A percentile compares a stretch with the other conserved stretches of the same genome.
These are phyloP conservation scores for Prunella vulgaris DNA, from an alignment of 257 asterid species.

Conservation along the genomic window DNA sequence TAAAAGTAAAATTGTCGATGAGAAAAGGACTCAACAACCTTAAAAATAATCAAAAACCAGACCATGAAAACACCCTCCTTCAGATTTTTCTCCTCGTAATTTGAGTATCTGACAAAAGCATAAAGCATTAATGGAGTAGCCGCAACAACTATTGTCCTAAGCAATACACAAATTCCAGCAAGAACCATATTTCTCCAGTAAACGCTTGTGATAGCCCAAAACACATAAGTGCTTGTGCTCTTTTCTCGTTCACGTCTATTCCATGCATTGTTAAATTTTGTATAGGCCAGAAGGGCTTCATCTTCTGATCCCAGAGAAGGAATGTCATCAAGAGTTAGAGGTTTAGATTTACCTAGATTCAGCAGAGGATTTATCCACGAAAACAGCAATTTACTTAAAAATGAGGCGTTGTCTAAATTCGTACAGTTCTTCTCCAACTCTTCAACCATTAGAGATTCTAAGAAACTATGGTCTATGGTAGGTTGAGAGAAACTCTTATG, in stretches of 20 bases:
- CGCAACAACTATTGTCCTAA: slow-evolving; percentile 47
- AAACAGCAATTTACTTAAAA: slow-evolving; percentile 43
- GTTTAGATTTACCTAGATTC: slow-evolving; percentile 40
- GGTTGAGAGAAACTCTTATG: slow-evolving; percentile 19
- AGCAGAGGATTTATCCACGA: slow-evolving; percentile 65
- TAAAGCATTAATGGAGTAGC: slow-evolving; percentile 51
- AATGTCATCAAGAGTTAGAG: slow-evolving; percentile 48
- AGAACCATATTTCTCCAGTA: slow-evolving; percentile 46
- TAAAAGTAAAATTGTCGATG: slow-evolving; percentile 58
- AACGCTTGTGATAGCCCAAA: slow-evolving; percentile 39
- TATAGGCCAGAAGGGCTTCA: slow-evolving; percentile 44
- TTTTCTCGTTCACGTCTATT: slow-evolving; percentile 18
- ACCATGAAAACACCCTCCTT: slow-evolving; percentile 40
- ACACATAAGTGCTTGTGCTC: slow-evolving; percentile 19
- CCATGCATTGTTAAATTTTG: slow-evolving; percentile 43
- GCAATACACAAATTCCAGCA: slow-evolving; percentile 33
- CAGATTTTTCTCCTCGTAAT: slow-evolving; percentile 21
- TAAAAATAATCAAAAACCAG: slow-evolving; percentile 44
- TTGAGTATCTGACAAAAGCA: slow-evolving; percentile 53
- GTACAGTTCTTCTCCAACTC: slow-evolving; percentile 6
- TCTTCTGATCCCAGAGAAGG: slow-evolving; percentile 59
- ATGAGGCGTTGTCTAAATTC: slow-evolving; percentile 24
- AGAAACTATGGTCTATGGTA: background rate
- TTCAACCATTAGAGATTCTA: slow-evolving; percentile 42
- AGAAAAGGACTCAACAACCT: slow-evolving; percentile 49